phyloP scores from a whole-genome alignment of 2,329 filamentous ascomycete species.

The Cladophialophora exuberans region DNA sequence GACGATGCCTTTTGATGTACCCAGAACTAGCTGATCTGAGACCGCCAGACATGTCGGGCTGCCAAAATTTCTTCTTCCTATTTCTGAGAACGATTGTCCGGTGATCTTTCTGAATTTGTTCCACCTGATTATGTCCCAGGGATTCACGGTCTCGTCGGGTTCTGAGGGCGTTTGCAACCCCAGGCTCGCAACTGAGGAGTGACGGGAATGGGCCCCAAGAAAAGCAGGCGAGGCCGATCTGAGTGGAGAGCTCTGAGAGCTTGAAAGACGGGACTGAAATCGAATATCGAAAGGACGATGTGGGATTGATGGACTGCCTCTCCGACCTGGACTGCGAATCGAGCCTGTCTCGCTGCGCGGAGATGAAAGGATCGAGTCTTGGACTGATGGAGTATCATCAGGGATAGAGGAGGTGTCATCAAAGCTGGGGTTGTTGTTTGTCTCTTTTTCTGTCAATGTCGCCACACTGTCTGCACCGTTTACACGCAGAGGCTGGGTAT shows the following conservation, averaged over 20 bases:
- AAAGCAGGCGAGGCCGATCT: slow-evolving; percentile 79
- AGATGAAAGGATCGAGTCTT: slow-evolving; percentile 64
- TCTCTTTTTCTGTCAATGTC: slow-evolving; percentile 3
- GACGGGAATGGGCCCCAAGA: slow-evolving; percentile 74
- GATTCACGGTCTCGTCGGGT: slow-evolving; percentile 72
- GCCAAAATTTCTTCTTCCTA: slow-evolving; percentile 89
- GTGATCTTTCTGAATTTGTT: slow-evolving; percentile 89
- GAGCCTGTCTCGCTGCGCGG: slow-evolving; percentile 35
- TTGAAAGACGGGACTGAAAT: slow-evolving; percentile 84
- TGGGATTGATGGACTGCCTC: slow-evolving; percentile 75
- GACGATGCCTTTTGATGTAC: slow-evolving; percentile 92
- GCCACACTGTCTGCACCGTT: slow-evolving; percentile 11
- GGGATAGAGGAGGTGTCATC: slow-evolving; percentile 75
- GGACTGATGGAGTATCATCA: slow-evolving; percentile 79
- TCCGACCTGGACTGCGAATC: slow-evolving; percentile 61
- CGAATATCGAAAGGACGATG: slow-evolving; percentile 92
- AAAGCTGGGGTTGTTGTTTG: slow-evolving; percentile 46
- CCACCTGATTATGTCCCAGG: slow-evolving; percentile 98
- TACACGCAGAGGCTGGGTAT: not conserved
- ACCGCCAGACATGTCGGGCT: slow-evolving; percentile 86
- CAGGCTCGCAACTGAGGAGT: slow-evolving; percentile 76
- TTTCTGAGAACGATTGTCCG: slow-evolving; percentile 87
- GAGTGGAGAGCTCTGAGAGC: slow-evolving; percentile 58
- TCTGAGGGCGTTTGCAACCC: slow-evolving; percentile 61
- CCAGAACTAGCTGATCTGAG: slow-evolving; percentile 84